Conservation (phyloP, 305 asterid genomes). For the Solanum hybrid region DNA sequence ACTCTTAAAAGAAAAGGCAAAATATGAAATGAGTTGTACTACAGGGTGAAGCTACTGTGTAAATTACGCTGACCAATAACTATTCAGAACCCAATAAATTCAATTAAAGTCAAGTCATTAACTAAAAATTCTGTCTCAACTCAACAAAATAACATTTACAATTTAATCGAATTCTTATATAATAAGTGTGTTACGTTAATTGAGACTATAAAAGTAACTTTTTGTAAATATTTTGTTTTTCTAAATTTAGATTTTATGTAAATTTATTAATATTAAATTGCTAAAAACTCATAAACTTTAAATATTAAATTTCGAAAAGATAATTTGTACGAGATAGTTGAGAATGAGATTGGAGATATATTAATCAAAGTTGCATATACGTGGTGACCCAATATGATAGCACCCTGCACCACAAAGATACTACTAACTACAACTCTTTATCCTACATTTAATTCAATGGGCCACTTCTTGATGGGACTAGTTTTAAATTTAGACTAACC, state of each 20-base stretch:
- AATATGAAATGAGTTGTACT: neutral
- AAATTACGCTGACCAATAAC: neutral
- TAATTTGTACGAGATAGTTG: neutral
- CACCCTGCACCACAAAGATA: conserved; percentile 1
- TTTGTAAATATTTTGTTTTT: neutral
- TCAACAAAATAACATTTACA: neutral
- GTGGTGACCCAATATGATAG: conserved; percentile 22
- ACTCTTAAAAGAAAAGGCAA: neutral
- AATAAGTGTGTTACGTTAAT: neutral
- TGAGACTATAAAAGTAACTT: neutral
- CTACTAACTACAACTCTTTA: neutral
- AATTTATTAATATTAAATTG: neutral
- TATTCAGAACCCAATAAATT: neutral
- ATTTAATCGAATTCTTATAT: neutral
- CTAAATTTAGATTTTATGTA: neutral
- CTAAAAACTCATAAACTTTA: neutral
- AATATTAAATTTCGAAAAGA: neutral
- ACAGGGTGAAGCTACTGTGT: neutral
- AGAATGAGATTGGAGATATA: neutral
- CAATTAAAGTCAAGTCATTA: neutral
- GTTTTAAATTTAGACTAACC: neutral
- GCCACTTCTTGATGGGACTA: neutral
- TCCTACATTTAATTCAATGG: neutral
- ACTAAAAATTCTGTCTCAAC: neutral
- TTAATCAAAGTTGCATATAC: conserved; percentile 3